Base-by-base conservation (phyloP, 306 rosid genomes). In the Dryas drummondii region DNA sequence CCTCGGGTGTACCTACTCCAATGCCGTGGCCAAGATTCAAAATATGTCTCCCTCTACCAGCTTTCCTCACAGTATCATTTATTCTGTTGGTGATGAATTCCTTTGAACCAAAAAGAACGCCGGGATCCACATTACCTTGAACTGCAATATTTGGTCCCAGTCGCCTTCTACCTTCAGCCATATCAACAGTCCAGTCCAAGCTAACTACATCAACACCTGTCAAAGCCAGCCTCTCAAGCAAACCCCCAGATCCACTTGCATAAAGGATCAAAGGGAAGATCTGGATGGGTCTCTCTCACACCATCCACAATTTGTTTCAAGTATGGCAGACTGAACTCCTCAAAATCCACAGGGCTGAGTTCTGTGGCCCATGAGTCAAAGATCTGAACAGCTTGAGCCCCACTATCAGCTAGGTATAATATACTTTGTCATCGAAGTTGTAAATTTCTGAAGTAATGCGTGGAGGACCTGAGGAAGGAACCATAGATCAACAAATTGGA, bases 121-220 rank as follows among this genome's bases (percentile, higher is more conserved):
- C 97, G 15, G 99, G 99, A 77, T 94, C 99, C 72, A 94, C 90
- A 10, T 94, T 94, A 11, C 99, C 99, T 77, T 94, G 99, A 15
- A 94, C 94, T n/a, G 96, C 96, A 76, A 83, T 73, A 71, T 92
- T 73, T 48, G 91, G 75, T 75, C 97, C 99, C 45, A 94, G 71
- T 79, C 99, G 75, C 76, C 71, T 85, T 83, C 97, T 87, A 40
- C 99, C 99, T 51, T 94, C 99, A 0, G 96, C 97, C 96, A 94
- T 94, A 68, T 94, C 99, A 19, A 94, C 97, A 0, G 97, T 94
- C 99, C 99, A 94, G 66, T 94, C 99, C 93, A 94, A 84, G 87
- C 99, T 94, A 75, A 94, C 91, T 12, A 92, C 97, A 55, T 94
- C 96, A 2, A 90, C 97, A 32, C 97, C 97, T 0, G 97, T 94